Conservation (phyloP, 2,329 filamentous ascomycete species). For the Claviceps sp. region DNA sequence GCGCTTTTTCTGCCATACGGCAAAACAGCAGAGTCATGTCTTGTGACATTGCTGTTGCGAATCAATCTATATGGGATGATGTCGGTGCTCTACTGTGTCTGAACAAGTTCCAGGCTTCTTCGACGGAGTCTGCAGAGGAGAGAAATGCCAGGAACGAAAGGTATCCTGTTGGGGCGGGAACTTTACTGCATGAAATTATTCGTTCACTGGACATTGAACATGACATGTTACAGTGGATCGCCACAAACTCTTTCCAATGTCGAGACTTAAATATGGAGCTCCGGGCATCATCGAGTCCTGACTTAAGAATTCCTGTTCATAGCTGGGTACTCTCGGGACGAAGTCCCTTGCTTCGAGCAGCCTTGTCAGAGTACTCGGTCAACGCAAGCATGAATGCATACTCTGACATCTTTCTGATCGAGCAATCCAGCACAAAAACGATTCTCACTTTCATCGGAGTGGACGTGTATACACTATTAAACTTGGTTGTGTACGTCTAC, state of each 20-base stretch:
- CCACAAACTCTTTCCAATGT: slow-evolving; percentile 23
- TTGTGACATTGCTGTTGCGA: slow-evolving; percentile 51
- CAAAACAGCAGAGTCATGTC: slow-evolving; percentile 73
- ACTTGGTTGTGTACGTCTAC: slow-evolving; percentile 69
- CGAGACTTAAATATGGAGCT: slow-evolving; percentile 31
- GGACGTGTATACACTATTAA: slow-evolving; percentile 67
- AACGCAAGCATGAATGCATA: slow-evolving; percentile 7
- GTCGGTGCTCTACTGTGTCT: slow-evolving; percentile 58
- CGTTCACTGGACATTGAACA: slow-evolving; percentile 52
- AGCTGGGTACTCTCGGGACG: slow-evolving; percentile 66
- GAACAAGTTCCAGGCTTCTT: slow-evolving; percentile 38
- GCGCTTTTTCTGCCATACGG: slow-evolving; percentile 77
- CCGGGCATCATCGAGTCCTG: slow-evolving; percentile 47
- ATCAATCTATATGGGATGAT: slow-evolving; percentile 62
- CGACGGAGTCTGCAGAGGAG: slow-evolving; percentile 11
- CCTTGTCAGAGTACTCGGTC: slow-evolving; percentile 42
- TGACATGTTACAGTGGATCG: slow-evolving; percentile 42
- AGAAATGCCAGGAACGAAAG: slow-evolving; percentile 27
- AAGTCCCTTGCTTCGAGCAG: slow-evolving; percentile 53
- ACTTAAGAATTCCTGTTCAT: slow-evolving; percentile 66
- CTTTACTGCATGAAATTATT: slow-evolving; percentile 39
- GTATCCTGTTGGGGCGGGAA: slow-evolving; percentile 29
- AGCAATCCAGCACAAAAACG: slow-evolving; percentile 32
- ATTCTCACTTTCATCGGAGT: slow-evolving; percentile 53
- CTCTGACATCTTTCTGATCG: slow-evolving; percentile 18